Base-by-base conservation (phyloP, 2,329 filamentous ascomycete genomes). In the Hawksworthiomyces lignivorus region DNA sequence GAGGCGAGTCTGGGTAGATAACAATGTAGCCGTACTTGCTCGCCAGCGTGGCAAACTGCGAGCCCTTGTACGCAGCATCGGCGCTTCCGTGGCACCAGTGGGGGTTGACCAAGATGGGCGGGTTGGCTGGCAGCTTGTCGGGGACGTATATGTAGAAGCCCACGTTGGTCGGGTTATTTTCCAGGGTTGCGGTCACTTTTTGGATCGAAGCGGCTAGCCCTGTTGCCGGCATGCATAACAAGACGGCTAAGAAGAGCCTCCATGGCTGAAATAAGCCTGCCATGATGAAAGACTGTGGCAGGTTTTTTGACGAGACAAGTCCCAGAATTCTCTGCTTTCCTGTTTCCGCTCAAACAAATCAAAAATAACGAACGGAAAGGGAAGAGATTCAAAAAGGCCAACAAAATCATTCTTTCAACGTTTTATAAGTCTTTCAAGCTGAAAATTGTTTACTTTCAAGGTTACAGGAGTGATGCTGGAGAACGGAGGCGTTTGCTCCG, bases 81-180 rank as follows among this genome's bases (percentile, higher is more conserved):
- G 70, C 76, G 3, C 67, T 68, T 20, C 76, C 75, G 36, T 67
- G 64, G 59, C 77, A 80, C 64, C 70, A 77, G 61, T 78, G 70
- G 27, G 70, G 67, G 46, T 70, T 75, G 26, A 78, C 70, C 11
- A 78, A 60, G 36, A 79, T 62, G 3, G 69, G 67, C 0, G 75
- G 73, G 6, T 56, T 65, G 2, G 62, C 38, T 3, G 64, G 61
- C 2, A 69, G 54, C 14, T 50, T 47, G 50, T 67, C 63, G 1
- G 68, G 67, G 5, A 70, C 63, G 53, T 68, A 68, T 44, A 77
- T 70, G 60, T 69, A 73, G 57, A 77, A 75, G 14, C 59, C 59
- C 5, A 69, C 69, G 22, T 69, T 67, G 15, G 64, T 67, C 0
- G 73, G 72, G 41, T 73, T 75, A 20, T 70, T 62, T 12, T 60